Evolutionary conservation across 805 yeast genomes (phyloP).

Genomic region (Kurtzmaniella cleridarum): DNA sequence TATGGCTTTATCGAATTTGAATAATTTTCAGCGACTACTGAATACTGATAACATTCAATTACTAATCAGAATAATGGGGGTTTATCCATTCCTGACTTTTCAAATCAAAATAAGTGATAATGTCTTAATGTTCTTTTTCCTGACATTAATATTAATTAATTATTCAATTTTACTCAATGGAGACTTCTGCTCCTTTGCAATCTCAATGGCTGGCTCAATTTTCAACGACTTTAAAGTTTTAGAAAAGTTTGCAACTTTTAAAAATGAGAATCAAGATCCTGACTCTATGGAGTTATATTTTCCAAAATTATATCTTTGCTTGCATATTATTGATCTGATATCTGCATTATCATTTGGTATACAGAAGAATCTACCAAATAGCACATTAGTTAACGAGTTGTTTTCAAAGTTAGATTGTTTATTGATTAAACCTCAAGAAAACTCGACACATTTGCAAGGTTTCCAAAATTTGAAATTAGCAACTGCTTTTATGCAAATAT

Average conservation of each 20-base stretch:
- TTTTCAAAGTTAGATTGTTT: conserved; percentile 7
- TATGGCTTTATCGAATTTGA: conserved; percentile 33
- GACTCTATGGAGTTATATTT: conserved; percentile 12
- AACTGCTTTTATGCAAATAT: conserved; percentile 22
- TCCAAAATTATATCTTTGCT: conserved; percentile 42
- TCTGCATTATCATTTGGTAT: conserved; percentile 29
- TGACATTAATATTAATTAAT: conserved; percentile 36
- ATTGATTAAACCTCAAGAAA: conserved; percentile 6
- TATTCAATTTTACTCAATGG: conserved; percentile 58
- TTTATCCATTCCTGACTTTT: conserved; percentile 29
- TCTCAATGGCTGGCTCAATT: conserved; percentile 46
- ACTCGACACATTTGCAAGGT: no score
- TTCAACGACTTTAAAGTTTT: conserved; percentile 55
- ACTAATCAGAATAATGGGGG: conserved; percentile 27
- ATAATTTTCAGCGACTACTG: conserved; percentile 16
- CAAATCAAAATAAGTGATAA: conserved; percentile 20
- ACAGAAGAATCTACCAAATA: conserved; percentile 12
- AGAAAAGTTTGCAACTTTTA: conserved; percentile 37
- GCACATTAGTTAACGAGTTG: conserved; percentile 7
- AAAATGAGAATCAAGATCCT: conserved; percentile 21
- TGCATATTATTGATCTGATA: conserved; percentile 35
- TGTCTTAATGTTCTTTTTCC: conserved; percentile 21
- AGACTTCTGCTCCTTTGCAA: conserved; percentile 51
- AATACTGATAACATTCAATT: conserved; percentile 28
- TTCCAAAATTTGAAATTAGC: conserved; percentile 12